Evolutionary conservation across 23 red algal species (phyloP).

Genomic region (Chondrus crispus): DNA sequence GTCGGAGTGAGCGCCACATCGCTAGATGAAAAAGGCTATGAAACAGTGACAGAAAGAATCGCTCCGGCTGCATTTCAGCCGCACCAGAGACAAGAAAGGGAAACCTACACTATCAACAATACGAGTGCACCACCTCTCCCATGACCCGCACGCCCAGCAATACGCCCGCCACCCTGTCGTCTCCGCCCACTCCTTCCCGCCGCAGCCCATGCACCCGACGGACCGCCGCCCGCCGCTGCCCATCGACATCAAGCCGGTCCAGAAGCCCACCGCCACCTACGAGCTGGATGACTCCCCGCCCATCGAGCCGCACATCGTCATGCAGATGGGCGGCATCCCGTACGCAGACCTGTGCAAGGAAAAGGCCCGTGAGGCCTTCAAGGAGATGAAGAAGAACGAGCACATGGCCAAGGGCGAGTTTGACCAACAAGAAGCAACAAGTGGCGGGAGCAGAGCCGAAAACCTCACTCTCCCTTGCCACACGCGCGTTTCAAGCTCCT

Average conservation of each 20-base stretch:
- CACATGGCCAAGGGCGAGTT: conserved; percentile 53
- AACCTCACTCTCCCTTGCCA: too few species aligned
- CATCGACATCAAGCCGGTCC: neutral
- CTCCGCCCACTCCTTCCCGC: too few species aligned
- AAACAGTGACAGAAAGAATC: too few species aligned
- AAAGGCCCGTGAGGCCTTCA: conserved; percentile 53
- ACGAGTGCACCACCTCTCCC: too few species aligned
- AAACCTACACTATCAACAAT: too few species aligned
- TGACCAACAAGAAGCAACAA: conserved; percentile 70
- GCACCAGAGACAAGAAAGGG: too few species aligned
- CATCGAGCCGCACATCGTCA: conserved; percentile 41
- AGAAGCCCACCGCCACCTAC: neutral
- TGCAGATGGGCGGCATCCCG: conserved; percentile 53
- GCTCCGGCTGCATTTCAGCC: too few species aligned
- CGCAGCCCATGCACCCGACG: neutral
- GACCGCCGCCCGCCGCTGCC: neutral
- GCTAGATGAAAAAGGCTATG: too few species aligned
- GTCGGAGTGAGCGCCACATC: too few species aligned
- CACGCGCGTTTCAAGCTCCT: too few species aligned
- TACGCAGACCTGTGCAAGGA: conserved; percentile 66
- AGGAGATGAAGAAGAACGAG: conserved; percentile 56
- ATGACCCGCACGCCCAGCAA: too few species aligned
- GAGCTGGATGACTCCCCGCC: neutral
- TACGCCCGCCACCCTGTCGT: too few species aligned
- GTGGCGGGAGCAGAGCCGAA: conserved; percentile 58